Base-by-base conservation (phyloP, 495 filamentous ascomycete species). In the Letharia lupina region DNA sequence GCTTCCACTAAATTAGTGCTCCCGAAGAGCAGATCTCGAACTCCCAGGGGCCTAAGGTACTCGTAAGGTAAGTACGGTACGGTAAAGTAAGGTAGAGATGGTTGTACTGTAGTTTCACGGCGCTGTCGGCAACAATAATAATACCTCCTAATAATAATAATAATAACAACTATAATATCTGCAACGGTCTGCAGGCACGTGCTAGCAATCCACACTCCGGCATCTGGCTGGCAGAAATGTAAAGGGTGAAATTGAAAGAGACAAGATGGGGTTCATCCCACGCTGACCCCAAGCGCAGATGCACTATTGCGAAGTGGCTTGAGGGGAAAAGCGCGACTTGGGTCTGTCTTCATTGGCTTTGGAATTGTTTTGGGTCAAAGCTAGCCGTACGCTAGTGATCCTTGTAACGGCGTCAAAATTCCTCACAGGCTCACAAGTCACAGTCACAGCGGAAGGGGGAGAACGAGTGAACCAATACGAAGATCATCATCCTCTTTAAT, bases 261-360 rank as follows among this genome's bases (percentile, higher is more conserved):
- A 45, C 4, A 28, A 28, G 13, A 45, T 45, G 15, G 16, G 18
- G 15, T 48, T 52, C n/a, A 52, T 52, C 48, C 48, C 48, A 56
- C 31, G 48, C 23, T 31, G 6, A 16, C 8, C 8, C 54, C 31
- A 37, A 57, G 54, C 54, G 54, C 54, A 57, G 54, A 37, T 37
- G 33, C 31, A 35, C 33, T 37, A 37, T 57, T 57, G 54, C 54
- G 33, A 57, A 37, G 54, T 57, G 54, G 54, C 54, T 57, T 57
- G 33, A 54, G 11, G 50, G 50, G 50, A 15, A 15, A 54, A 54
- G 0, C 1, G 50, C 5, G 28, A 31, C 11, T n/a, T 57, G 54
- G 54, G 33, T 18, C 54, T 11, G 31, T 39, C 6, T 37, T 57
- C 33, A 57, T 57, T 57, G 54, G 54, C 9, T n/a, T 37, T 18